Evolutionary conservation across 176 grass and related monocot species (phyloP).

Genomic region (Phoenix roebelenii): DNA sequence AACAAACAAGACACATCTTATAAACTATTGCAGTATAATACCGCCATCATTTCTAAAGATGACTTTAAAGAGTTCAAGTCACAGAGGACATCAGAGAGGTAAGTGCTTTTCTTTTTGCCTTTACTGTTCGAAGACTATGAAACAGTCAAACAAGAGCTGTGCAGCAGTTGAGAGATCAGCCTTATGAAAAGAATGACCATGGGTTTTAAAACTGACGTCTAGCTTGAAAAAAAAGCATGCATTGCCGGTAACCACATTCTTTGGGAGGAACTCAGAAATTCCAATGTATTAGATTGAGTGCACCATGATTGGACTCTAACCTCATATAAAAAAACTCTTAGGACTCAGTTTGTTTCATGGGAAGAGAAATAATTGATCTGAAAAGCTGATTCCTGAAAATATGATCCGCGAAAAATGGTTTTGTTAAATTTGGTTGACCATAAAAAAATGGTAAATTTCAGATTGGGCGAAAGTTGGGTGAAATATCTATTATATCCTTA

Average conservation of each 20-base stretch:
- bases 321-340: not conserved
- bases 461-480: too few relatives aligned
- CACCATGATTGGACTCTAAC: conserved; percentile 60
- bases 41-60: too few relatives aligned
- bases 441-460: too few relatives aligned
- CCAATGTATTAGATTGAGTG: conserved; percentile 39
- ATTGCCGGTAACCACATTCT: conserved; percentile 45
- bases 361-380: too few relatives aligned
- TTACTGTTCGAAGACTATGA: conserved; percentile 22
- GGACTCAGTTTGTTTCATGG: too few relatives aligned
- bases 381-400: too few relatives aligned
- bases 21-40: too few relatives aligned
- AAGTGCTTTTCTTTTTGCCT: conserved; percentile 4
- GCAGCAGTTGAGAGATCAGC: conserved; percentile 45
- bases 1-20: too few relatives aligned
- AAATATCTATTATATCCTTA: too few relatives aligned
- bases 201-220: conserved; percentile 31
- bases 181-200: conserved; percentile 46
- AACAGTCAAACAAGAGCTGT: conserved; percentile 36
- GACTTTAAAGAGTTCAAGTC: too few relatives aligned
- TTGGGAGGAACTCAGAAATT: conserved; percentile 37
- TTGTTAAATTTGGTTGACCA: too few relatives aligned
- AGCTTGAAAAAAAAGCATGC: conserved; percentile 41
- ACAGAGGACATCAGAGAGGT: not conserved
- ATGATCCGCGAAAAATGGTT: too few relatives aligned